Evolutionary conservation across 306 rosid genomes (phyloP), one percentile per base, ranked within the genome.

Genomic region (Casuarina equisetifolia): DNA sequence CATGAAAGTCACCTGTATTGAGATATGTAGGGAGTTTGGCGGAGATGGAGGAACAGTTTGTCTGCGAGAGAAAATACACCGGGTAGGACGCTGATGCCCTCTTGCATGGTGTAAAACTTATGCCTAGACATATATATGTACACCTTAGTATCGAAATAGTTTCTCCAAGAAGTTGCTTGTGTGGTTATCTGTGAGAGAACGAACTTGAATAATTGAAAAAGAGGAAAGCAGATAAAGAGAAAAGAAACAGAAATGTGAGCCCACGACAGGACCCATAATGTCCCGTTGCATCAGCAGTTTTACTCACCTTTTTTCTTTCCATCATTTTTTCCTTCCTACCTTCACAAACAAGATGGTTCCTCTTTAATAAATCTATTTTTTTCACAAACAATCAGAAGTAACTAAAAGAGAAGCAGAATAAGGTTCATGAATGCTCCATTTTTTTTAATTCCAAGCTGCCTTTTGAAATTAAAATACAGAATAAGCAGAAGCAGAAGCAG

Each of bases 121-220:
- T 25, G 32, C 32, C 32, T 25, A 25, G 32, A 48, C 9, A 19
- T 72, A 71, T 79, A 57, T 74, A 69, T 80, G 69, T 43, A 84
- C 69, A 81, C 79, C 82, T 84, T 55, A 78, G 66, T 82, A 81
- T 77, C 62, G 80, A 82, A 9, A 48, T 48, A 48, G 87, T 87
- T 93, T 89, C 93, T 88, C 89, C 83, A 89, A 89, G 87, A 84
- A 66, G 83, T 85, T 86, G 88, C 84, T 87, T 82, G 80, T 88
- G 82, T 90, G 96, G 90, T 84, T 89, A 91, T 90, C 89, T 84
- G 93, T 80, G 89, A 84, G 96, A 88, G 90, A 92, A 84, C 54
- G 85, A 80, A 77, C 82, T 87, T 86, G 83, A 87, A 86, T 84
- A 91, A 88, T 83, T 79, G 85, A 85, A 86, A 84, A 78, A 84